phyloP scores from a whole-genome alignment of 1,284 basidiomycete genomes.

The Apiotrichum akiyoshidainum region DNA sequence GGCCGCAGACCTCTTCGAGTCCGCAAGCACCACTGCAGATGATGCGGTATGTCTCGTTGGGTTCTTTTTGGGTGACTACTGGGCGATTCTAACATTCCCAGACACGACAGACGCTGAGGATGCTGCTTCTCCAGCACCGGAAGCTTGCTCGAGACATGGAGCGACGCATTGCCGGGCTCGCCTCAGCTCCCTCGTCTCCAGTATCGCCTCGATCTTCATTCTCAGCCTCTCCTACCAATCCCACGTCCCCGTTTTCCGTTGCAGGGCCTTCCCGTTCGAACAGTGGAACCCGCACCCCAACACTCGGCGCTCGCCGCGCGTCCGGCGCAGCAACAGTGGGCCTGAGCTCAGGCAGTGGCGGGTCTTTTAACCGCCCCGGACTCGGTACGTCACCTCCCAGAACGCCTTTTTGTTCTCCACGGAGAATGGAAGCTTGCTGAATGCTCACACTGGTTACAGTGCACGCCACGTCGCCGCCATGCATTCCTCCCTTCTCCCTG shows the following conservation, averaged over 20 bases:
- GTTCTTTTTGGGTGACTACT: not conserved
- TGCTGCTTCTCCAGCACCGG: conserved; percentile 45
- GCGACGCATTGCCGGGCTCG: conserved; percentile 27
- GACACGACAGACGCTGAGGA: conserved; percentile 32
- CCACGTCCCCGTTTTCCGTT: not conserved
- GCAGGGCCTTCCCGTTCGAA: not conserved
- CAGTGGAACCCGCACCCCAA: not conserved
- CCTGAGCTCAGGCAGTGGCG: conserved; percentile 4
- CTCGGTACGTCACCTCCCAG: conserved; percentile 6
- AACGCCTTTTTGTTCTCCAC: not conserved
- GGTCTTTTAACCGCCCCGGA: conserved; percentile 1
- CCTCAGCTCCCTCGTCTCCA: conserved; percentile 1
- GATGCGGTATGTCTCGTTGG: conserved; percentile 19
- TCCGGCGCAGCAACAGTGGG: conserved; percentile 7
- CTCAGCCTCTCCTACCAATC: not conserved
- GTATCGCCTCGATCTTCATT: conserved; percentile 4
- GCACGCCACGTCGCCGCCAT: conserved; percentile 16
- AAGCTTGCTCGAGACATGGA: conserved; percentile 44
- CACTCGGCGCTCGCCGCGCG: not conserved
- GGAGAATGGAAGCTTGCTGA: not conserved
- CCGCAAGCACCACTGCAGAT: conserved; percentile 12
- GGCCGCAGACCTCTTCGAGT: conserved; percentile 43
- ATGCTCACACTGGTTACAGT: conserved; percentile 5
- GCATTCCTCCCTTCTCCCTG: conserved; percentile 37
- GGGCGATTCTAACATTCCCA: not conserved